phyloP scores from a whole-genome alignment of 345 rosid genomes.

The Acer yangbiense region DNA sequence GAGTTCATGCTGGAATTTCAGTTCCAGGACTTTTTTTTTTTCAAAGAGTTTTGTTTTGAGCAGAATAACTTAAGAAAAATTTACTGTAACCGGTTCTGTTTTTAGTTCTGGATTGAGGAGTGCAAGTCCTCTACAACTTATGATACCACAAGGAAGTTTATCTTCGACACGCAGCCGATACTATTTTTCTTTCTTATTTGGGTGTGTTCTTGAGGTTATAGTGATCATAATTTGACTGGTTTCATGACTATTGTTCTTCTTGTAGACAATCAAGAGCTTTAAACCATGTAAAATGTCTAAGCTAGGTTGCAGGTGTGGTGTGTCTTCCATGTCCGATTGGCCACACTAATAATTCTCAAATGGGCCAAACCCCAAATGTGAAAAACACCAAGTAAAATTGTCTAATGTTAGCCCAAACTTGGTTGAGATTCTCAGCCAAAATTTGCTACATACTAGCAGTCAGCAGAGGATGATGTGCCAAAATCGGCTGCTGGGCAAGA shows the following conservation, averaged over 20 bases:
- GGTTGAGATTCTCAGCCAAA: no score
- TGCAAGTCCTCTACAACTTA: background rate
- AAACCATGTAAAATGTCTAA: background rate
- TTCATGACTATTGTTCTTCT: background rate
- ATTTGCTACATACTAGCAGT: background rate
- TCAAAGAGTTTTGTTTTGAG: background rate
- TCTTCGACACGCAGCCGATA: no score
- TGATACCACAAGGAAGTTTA: background rate
- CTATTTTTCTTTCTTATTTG: no score
- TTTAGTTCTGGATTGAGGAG: background rate
- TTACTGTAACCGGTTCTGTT: background rate
- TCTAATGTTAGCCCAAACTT: background rate
- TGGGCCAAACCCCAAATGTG: background rate
- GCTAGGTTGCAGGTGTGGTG: no score
- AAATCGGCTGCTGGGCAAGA: background rate
- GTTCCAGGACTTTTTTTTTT: background rate
- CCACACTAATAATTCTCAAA: no score
- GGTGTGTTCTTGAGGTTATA: background rate
- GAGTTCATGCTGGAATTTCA: background rate
- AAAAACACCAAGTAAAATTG: no score
- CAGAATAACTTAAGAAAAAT: constrained; percentile 1
- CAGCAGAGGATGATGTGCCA: background rate
- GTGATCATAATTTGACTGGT: background rate
- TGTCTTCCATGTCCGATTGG: no score
- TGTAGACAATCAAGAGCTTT: background rate